Base-by-base conservation (phyloP, 176 grass and related monocot genomes). In the Cenchrus americanus region DNA sequence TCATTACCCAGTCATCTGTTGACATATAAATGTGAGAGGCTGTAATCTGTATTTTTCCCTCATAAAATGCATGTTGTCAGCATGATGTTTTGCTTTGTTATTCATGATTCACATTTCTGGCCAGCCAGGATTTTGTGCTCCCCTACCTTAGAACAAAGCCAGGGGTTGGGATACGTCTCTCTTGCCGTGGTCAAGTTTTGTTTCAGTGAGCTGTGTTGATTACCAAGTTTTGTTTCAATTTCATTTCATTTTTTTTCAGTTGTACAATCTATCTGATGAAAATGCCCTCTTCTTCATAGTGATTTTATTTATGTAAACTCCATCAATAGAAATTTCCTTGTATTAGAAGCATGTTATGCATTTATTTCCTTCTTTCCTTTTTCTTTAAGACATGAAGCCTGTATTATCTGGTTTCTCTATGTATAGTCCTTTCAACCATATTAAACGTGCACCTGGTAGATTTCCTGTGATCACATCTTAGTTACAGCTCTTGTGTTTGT, bases 1-100 rank as follows among this genome's bases (percentile, higher is more conserved):
- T 74, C 63, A 47, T 59, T 81, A 76, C 61, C 27, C 3, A 17
- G n/a, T 52, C 43, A 82, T 52, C 54, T 87, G 7, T 87, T 62
- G 86, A 69, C 14, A 65, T 49, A 70, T 80, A 69, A 62, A 82
- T 43, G 18, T 54, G 73, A 24, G 65, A 24, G 15, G 76, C 21
- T 44, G 21, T 65, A 44, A 57, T 48, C 4, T 77, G 21, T 77
- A 77, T n/a, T 61, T 77, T 44, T 8, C 60, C 19, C 21, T 23
- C 12, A 1, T 46, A 61, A 18, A 18, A 17, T 8, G 32, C 10
- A 49, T 19, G 44, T 47, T 18, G 14, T 48, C 23, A 23, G 41
- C 24, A 47, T 49, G 60, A 30, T 27, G 5, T 76, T 69, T 51
- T 21, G 4, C 53, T 14, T 74, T 67, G 5, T 66, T 30, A 23